Evolutionary conservation across 2,329 filamentous ascomycete genomes (phyloP).

Genomic region (Fusarium sp.): DNA sequence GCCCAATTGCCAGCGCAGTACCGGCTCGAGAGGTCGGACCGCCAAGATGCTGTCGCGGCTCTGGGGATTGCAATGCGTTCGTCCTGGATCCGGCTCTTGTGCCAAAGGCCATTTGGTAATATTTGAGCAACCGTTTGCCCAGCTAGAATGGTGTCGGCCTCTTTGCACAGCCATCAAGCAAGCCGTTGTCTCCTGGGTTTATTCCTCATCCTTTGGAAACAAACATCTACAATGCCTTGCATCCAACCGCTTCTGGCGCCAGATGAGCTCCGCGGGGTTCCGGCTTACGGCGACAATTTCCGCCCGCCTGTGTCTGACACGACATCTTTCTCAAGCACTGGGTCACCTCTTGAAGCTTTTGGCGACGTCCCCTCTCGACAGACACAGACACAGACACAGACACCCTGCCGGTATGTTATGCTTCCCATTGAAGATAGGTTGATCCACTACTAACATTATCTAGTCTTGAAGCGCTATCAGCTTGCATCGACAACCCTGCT

Average conservation of each 20-base stretch:
- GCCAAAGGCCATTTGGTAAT: too few species aligned
- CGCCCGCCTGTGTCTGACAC: too few species aligned
- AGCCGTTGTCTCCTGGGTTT: rapidly evolving
- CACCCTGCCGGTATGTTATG: neutral
- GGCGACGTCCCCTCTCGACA: neutral
- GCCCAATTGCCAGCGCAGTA: neutral
- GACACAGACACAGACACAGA: too few species aligned
- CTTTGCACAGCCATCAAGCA: neutral
- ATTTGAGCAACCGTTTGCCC: too few species aligned
- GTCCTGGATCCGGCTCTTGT: too few species aligned
- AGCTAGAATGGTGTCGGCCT: too few species aligned
- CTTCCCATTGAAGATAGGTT: rapidly evolving
- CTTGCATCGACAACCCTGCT: rapidly evolving
- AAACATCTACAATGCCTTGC: rapidly evolving
- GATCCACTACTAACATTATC: rapidly evolving
- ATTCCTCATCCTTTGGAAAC: neutral
- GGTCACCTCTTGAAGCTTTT: neutral
- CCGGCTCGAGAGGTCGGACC: too few species aligned
- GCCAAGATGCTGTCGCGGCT: rapidly evolving
- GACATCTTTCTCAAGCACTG: rapidly evolving
- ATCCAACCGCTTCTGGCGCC: neutral
- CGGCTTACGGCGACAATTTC: rapidly evolving
- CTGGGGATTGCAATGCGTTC: too few species aligned
- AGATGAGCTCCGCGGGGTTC: neutral
- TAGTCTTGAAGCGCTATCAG: neutral